Evolutionary conservation across 2,329 filamentous ascomycete species (phyloP).

Genomic region (Pyrenophora teres): DNA sequence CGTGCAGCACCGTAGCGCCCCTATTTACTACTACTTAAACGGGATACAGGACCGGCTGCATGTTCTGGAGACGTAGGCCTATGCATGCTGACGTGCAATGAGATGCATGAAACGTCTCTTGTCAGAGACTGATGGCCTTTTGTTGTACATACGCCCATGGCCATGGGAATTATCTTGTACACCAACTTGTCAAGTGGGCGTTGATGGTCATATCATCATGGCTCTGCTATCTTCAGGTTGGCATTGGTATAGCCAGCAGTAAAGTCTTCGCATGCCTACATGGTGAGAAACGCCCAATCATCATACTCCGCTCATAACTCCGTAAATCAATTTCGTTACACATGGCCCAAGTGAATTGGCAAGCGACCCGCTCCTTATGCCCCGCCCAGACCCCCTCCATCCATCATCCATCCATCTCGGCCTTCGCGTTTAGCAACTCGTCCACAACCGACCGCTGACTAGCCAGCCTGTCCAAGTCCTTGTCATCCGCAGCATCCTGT

Average conservation of each 20-base stretch:
- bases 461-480: conserved; percentile 49
- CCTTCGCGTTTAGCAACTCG: conserved; percentile 60
- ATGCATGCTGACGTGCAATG: conserved; percentile 21
- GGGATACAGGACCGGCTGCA: conserved; percentile 3
- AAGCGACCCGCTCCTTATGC: neutral
- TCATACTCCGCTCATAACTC: neutral
- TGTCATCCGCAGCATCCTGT: conserved; percentile 53
- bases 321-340: neutral
- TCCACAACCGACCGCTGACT: conserved; percentile 76
- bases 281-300: neutral
- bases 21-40: neutral
- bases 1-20: neutral
- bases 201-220: no score
- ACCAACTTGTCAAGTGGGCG: neutral
- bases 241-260: neutral
- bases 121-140: neutral
- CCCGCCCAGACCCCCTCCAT: conserved; percentile 8
- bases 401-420: conserved; percentile 43
- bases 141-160: neutral
- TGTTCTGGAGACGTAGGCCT: conserved; percentile 6
- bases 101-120: neutral
- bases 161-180: neutral
- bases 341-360: neutral
- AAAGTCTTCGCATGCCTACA: neutral
- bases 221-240: neutral